These are phyloP conservation scores for Pholiota molesta DNA, from an alignment of 768 basidiomycete species.

Conservation along the genomic window DNA sequence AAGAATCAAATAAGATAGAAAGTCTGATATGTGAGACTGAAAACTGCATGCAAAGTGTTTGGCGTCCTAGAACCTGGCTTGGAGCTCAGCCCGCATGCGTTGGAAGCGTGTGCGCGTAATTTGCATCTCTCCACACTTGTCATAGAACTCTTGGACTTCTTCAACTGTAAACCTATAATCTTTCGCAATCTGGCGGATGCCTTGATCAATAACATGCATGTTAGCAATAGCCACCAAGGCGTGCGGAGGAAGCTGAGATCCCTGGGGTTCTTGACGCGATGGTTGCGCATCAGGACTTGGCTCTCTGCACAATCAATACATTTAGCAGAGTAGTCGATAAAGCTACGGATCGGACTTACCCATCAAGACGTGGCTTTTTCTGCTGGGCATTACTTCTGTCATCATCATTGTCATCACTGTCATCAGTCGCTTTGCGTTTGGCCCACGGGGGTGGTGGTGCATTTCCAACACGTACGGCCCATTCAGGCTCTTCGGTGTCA, in stretches of 20 bases:
- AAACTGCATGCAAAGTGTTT: conserved; percentile 7
- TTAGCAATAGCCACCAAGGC: conserved; percentile 40
- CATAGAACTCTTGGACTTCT: conserved; percentile 80
- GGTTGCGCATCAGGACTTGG: not conserved
- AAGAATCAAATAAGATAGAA: not conserved
- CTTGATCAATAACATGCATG: conserved; percentile 70
- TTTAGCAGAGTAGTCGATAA: conserved; percentile 1
- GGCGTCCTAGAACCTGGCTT: conserved; percentile 39
- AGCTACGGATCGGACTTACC: conserved; percentile 19
- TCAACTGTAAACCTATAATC: conserved; percentile 73
- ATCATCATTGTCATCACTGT: conserved; percentile 27
- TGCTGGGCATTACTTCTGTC: not conserved
- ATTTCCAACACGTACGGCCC: conserved; percentile 67
- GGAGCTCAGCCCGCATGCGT: conserved; percentile 61
- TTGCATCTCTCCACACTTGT: conserved; percentile 71
- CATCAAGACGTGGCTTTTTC: conserved; percentile 52
- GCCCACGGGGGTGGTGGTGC: conserved; percentile 71
- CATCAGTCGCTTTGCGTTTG: conserved; percentile 54
- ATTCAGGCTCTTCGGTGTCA: conserved; percentile 53
- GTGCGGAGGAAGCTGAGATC: conserved; percentile 28
- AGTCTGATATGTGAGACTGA: not conserved
- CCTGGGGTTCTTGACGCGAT: conserved; percentile 7
- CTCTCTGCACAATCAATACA: conserved; percentile 5
- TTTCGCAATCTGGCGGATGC: conserved; percentile 64
- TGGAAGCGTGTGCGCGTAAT: conserved; percentile 67